Base-by-base conservation (phyloP, 805 yeast genomes). In the Wickerhamiella dianesei region DNA sequence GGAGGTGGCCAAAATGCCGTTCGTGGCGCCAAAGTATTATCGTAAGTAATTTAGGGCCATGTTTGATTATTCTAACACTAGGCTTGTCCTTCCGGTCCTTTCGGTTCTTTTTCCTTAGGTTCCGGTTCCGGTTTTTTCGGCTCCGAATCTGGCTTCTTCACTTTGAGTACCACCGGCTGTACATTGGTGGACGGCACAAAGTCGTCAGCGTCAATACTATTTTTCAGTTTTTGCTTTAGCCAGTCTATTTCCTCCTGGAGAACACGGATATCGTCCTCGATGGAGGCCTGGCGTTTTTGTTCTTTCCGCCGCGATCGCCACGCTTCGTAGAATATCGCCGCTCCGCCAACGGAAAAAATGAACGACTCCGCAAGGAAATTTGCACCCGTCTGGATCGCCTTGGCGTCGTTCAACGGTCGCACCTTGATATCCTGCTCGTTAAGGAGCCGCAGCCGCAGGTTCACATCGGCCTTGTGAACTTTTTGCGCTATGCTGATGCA, bases 301-400 rank as follows among this genome's bases (percentile, higher is more conserved):
- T 80, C 84, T 63, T 81, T 82, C 56, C 73, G 71, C 37, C 84
- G 68, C 41, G 82, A 76, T 54, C 89, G 71, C 56, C 73, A 69
- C 21, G 83, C 73, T 59, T 86, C 95, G 59, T 73, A 83, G 12
- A 85, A 57, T 9, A 86, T 77, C 46, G 82, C 70, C 1, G 80
- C 71, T 3, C 94, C 92, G 1, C 92, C 94, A 20, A 86, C 89
- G 21, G 80, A 54, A 53, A 86, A 85, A 17, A 85, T 77, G 57
- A 85, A 80, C 29, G 78, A 60, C 60, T 85, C 95, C 41, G 89
- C 80, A 12, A 85, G 64, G 59, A 84, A 76, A 48, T 73, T 80
- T 40, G 94, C 92, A 1, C 94, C 95, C 49, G 72, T 76, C 49
- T 85, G 92, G 40, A 86, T 74, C 35, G 95, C 95, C 57, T 77